Evolutionary conservation across 768 basidiomycete genomes (phyloP).

Genomic region (Trametes coccinea): DNA sequence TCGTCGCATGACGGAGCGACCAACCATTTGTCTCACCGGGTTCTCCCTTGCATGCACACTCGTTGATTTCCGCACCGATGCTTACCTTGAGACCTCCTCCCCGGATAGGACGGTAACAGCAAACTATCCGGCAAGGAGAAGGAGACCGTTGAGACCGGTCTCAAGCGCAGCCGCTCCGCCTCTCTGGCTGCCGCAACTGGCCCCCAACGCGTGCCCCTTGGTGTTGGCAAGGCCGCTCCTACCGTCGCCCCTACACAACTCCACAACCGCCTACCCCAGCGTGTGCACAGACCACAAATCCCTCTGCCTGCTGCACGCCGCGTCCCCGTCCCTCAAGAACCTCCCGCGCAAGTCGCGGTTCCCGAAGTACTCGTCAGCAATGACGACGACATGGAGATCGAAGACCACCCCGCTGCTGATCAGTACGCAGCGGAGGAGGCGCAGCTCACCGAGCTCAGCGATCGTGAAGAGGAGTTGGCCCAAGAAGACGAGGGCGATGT

Average conservation of each 20-base stretch:
- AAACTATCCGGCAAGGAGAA: conserved; percentile 63
- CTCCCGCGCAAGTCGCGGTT: conserved; percentile 3
- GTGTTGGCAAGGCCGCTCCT: conserved; percentile 46
- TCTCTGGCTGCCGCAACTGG: conserved; percentile 62
- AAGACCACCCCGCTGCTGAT: conserved; percentile 44
- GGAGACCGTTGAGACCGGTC: conserved; percentile 51
- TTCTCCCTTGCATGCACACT: neutral
- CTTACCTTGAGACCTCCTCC: conserved; percentile 8
- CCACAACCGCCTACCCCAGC: conserved; percentile 25
- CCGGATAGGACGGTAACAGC: conserved; percentile 45
- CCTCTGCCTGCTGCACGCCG: conserved; percentile 41
- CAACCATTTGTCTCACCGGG: neutral
- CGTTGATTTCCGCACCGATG: conserved; percentile 18
- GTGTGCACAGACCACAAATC: conserved; percentile 33
- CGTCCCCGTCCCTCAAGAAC: conserved; percentile 35
- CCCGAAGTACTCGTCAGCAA: conserved; percentile 21
- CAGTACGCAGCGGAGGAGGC: conserved; percentile 46
- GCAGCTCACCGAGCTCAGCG: conserved; percentile 34
- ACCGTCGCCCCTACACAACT: conserved; percentile 18
- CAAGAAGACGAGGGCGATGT: conserved; percentile 16
- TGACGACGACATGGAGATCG: conserved; percentile 62
- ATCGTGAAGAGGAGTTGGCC: conserved; percentile 18
- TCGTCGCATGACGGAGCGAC: neutral
- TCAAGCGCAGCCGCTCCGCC: conserved; percentile 62
- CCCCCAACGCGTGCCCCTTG: conserved; percentile 70